Conservation (phyloP, 2,329 filamentous ascomycete genomes). For the Orbilia oligospora region DNA sequence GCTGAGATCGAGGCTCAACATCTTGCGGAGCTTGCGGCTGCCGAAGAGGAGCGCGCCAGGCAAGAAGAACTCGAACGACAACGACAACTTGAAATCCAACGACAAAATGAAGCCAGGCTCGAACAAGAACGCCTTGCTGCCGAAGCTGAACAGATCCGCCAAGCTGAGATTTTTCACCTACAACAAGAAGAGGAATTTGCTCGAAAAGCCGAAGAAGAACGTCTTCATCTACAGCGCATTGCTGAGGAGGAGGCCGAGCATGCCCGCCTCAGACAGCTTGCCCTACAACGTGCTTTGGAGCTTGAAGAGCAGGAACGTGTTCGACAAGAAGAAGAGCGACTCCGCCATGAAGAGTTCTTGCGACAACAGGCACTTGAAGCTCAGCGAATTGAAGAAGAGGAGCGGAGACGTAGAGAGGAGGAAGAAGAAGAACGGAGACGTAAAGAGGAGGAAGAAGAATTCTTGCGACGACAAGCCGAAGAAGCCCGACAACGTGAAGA, state of each 20-base stretch:
- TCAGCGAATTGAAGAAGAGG: constrained; percentile 40
- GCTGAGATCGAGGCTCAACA: constrained; percentile 48
- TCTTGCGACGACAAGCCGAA: constrained; percentile 19
- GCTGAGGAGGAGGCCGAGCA: constrained; percentile 54
- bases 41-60: constrained; percentile 50
- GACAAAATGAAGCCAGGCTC: constrained; percentile 43
- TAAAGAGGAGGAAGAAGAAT: constrained; percentile 41
- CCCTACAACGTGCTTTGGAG: constrained; percentile 48
- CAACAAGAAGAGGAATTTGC: constrained; percentile 45
- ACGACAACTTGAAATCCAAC: constrained; percentile 47
- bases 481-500: constrained; percentile 29
- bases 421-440: constrained; percentile 37
- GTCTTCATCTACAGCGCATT: constrained; percentile 49
- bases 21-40: constrained; percentile 54
- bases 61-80: constrained; percentile 52
- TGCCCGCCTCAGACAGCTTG: constrained; percentile 44
- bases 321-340: constrained; percentile 41
- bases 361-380: constrained; percentile 55
- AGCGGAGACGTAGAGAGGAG: constrained; percentile 32
- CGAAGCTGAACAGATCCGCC: constrained; percentile 55
- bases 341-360: constrained; percentile 55
- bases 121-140: constrained; percentile 54
- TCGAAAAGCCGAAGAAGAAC: constrained; percentile 52
- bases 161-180: constrained; percentile 39
- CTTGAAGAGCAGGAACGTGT: constrained; percentile 49